Percentiles rank a stretch among this genome's conserved stretches.
Conservation (phyloP, 2,329 filamentous ascomycete species). For the Claviceps africana region DNA sequence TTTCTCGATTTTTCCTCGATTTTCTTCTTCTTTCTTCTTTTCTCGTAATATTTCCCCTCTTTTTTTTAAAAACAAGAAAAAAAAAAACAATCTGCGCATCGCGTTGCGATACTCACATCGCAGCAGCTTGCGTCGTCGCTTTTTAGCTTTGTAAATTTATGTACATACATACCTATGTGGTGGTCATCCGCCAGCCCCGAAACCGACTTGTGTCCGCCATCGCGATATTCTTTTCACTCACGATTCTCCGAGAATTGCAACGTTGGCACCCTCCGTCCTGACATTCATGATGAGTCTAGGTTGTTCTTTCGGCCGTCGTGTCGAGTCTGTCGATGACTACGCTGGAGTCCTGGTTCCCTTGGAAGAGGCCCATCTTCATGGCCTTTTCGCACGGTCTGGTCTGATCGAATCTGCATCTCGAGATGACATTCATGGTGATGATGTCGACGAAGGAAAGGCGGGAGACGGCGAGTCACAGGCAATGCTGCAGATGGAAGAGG, state of each 20-base stretch:
- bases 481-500: constrained; percentile 39
- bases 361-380: constrained; percentile 41
- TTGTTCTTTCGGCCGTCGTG: constrained; percentile 17
- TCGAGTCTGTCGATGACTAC: constrained; percentile 37
- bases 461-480: constrained; percentile 28
- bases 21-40: too few relatives aligned
- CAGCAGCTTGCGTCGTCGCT: neutral
- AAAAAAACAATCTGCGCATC: neutral
- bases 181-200: neutral
- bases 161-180: neutral
- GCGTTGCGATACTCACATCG: neutral
- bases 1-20: too few relatives aligned
- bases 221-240: neutral
- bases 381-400: constrained; percentile 35
- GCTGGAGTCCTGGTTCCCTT: constrained; percentile 37
- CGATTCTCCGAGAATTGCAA: neutral
- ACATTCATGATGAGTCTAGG: constrained; percentile 16
- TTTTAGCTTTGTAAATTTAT: neutral
- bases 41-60: too few relatives aligned
- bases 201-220: neutral
- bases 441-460: constrained; percentile 18
- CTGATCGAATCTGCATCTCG: constrained; percentile 28
- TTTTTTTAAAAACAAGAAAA: too few relatives aligned
- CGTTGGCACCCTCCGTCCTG: neutral
- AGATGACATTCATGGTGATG: constrained; percentile 21